These are phyloP conservation scores for Luffa acutangula DNA, from an alignment of 306 rosid species.

Conservation along the genomic window DNA sequence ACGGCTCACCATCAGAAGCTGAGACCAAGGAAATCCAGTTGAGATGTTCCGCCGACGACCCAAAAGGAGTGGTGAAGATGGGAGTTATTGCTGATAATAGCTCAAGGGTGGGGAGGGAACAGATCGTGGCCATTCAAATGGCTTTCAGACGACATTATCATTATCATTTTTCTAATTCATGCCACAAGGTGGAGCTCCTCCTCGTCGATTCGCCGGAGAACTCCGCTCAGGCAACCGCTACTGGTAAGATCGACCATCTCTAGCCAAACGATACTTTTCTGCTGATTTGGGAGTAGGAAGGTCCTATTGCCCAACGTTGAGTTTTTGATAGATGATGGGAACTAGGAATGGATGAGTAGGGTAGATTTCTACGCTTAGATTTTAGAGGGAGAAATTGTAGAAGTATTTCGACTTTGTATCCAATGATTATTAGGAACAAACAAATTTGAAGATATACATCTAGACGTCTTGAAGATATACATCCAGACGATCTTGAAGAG, in stretches of 20 bases:
- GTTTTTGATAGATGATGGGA: too few relatives aligned
- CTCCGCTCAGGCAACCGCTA: conserved; percentile 4
- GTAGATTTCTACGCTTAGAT: too few relatives aligned
- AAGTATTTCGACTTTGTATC: too few relatives aligned
- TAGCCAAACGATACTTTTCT: too few relatives aligned
- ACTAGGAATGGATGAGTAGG: too few relatives aligned
- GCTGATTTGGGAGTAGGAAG: too few relatives aligned
- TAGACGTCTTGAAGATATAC: too few relatives aligned
- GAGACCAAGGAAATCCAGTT: neutral
- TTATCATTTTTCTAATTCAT: neutral
- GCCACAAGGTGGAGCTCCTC: conserved; percentile 13
- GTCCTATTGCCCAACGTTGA: too few relatives aligned
- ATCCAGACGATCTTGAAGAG: too few relatives aligned
- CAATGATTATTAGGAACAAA: too few relatives aligned
- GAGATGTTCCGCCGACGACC: neutral
- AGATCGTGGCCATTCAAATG: conserved; percentile 37
- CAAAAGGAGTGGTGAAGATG: neutral
- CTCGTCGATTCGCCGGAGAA: conserved; percentile 12
- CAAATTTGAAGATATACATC: too few relatives aligned
- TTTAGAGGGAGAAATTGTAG: too few relatives aligned
- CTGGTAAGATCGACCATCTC: conserved; percentile 16
- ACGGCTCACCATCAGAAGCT: neutral
- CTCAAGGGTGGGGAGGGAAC: conserved; percentile 31
- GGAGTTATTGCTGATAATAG: conserved; percentile 21
- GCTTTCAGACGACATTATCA: conserved; percentile 13